Evolutionary conservation across 1,139 yeast species (phyloP), one percentile per base, ranked within the genome.

Genomic region (Spathaspora sp.): DNA sequence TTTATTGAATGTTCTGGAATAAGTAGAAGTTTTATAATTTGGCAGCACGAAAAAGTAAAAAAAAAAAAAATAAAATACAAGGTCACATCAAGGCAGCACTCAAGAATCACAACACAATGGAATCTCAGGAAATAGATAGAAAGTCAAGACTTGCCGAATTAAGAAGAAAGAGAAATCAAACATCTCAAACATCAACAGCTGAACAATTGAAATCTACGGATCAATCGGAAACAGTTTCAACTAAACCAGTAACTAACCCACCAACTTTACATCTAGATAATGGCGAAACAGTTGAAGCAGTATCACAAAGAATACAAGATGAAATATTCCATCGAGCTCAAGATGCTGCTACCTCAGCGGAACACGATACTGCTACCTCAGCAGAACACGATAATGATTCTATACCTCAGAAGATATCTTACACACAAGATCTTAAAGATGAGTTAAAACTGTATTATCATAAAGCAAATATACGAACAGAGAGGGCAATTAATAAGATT

Each of bases 401-500:
- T 8, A 16, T 23, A 18, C 13, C 33, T 11, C 20, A n/a, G 3
- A 50, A 39, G 34, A 38, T 41, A 37, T 45, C 49, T 10, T 46
- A 47, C 27, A 57, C 51, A 23, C 50, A 57, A 43, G 76, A 72
- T 45, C 58, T 74, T 43, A 67, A 66, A 47, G 52, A 55, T 11
- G 72, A 71, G 36, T 47, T 74, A 27, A 53, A 55, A 3, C 52
- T 51, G 8, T 66, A 69, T 38, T 54, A 64, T 27, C 53, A 56
- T 23, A 52, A 55, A 44, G 78, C 76, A 8, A 56, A 60, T 29
- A 39, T 49, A 7, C 59, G 56, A 20, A 73, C 75, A 1, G 64
- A 65, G 23, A 51, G 51, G 36, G 73, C 66, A 3, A 50, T 72
- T 23, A 60, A 60, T 44, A 51, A 51, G 39, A 54, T 66, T 3